A percentile compares a stretch with the other conserved stretches of the same genome.
Conservation (phyloP, 805 yeast genomes). For the Yamadazyma paraphyllophila region DNA sequence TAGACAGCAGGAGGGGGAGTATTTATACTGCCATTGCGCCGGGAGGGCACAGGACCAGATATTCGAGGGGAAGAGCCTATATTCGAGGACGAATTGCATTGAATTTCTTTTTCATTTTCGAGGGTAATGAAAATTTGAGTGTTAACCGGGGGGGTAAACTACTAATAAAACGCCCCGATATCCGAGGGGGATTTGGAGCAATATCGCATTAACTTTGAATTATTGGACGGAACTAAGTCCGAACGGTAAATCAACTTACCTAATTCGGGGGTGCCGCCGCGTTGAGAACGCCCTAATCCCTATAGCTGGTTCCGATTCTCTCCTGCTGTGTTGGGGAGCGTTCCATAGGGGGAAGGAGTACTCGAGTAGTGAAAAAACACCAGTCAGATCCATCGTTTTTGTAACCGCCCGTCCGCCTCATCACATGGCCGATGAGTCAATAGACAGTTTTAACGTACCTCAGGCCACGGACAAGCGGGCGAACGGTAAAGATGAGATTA, state of each 20-base stretch:
- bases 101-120: background rate
- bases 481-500: background rate
- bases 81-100: background rate
- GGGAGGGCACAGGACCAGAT: background rate
- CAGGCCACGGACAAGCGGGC: conserved; percentile 5
- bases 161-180: background rate
- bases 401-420: background rate
- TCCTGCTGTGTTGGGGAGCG: background rate
- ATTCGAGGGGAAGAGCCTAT: background rate
- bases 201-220: too few relatives aligned
- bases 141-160: background rate
- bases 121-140: background rate
- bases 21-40: background rate
- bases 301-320: conserved; percentile 1
- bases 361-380: background rate
- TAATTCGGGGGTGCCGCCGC: conserved; percentile 4
- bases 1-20: background rate
- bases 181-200: conserved; percentile 1
- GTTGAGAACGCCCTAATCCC: background rate
- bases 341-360: background rate
- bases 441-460: background rate
- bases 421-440: background rate
- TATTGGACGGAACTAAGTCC: conserved; percentile 6
- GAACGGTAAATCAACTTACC: conserved; percentile 1
- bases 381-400: too few relatives aligned